Evolutionary conservation across 148 eudicot genomes (phyloP).

Genomic region (Cornus florida): DNA sequence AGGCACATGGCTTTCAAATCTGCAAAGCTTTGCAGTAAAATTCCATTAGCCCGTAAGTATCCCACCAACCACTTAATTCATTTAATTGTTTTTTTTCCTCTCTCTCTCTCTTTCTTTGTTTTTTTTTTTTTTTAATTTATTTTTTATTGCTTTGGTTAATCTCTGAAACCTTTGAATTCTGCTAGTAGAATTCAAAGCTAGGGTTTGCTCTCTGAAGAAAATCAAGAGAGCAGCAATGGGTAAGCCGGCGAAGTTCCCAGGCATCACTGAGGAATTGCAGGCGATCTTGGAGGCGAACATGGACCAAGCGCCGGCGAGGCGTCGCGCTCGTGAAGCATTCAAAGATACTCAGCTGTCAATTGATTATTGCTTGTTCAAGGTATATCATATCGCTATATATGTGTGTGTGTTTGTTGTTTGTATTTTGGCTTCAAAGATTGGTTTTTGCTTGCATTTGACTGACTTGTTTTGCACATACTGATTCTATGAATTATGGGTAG

Average conservation of each 20-base stretch:
- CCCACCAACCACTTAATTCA: neutral
- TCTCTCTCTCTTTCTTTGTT: no score
- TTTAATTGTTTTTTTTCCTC: no score
- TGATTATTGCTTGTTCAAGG: slow-evolving; percentile 90
- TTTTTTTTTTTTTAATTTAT: neutral
- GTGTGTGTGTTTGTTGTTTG: no score
- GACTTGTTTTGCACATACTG: neutral
- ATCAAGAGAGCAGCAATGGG: slow-evolving; percentile 8
- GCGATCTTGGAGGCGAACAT: slow-evolving; percentile 65
- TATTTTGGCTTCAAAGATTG: neutral
- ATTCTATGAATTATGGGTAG: neutral
- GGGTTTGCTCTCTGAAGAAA: slow-evolving; percentile 14
- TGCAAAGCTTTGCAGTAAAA: neutral
- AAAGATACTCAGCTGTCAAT: slow-evolving; percentile 74
- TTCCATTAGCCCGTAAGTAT: neutral
- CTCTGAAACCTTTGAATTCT: neutral
- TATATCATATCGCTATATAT: neutral
- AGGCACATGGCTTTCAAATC: slow-evolving; percentile 10
- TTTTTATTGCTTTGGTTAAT: no score
- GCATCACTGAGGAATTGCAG: slow-evolving; percentile 50
- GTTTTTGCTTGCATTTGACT: neutral
- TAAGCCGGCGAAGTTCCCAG: slow-evolving; percentile 36
- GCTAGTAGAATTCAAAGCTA: slow-evolving; percentile 11
- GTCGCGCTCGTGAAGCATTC: slow-evolving; percentile 90
- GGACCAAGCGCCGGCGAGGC: slow-evolving; percentile 70